Evolutionary conservation across 306 rosid genomes (phyloP).

Genomic region (Trichosanthes truncata): DNA sequence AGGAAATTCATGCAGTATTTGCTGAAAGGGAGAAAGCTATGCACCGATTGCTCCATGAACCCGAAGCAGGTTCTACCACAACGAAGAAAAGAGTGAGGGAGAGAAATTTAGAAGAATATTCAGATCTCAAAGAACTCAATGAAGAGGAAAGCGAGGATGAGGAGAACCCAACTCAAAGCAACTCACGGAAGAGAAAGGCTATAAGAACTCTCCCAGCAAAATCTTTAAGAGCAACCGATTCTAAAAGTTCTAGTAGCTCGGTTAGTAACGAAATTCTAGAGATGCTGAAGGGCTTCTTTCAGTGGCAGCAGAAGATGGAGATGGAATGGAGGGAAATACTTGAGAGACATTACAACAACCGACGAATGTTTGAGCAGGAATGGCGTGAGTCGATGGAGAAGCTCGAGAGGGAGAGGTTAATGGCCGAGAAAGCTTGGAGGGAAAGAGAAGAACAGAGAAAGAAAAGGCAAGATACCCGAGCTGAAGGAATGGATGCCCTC

Average conservation of each 20-base stretch:
- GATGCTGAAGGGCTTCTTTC: conserved; percentile 56
- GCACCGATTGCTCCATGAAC: conserved; percentile 57
- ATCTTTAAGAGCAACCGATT: conserved; percentile 27
- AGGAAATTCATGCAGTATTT: conserved; percentile 72
- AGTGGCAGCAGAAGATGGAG: conserved; percentile 73
- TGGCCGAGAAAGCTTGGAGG: conserved; percentile 69
- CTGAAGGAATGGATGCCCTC: conserved; percentile 73
- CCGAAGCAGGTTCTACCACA: conserved; percentile 43
- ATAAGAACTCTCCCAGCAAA: conserved; percentile 25
- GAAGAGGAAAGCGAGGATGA: conserved; percentile 42
- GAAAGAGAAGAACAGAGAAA: conserved; percentile 84
- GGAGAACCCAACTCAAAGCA: conserved; percentile 41
- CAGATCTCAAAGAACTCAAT: conserved; percentile 49
- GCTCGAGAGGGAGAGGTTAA: conserved; percentile 71
- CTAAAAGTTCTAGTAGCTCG: conserved; percentile 15
- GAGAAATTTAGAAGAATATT: conserved; percentile 54
- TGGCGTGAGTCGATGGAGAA: conserved; percentile 74
- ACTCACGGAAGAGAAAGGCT: conserved; percentile 48
- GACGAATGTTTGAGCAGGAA: conserved; percentile 64
- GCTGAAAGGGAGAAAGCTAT: conserved; percentile 55
- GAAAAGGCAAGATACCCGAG: conserved; percentile 66
- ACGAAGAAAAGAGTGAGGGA: conserved; percentile 47
- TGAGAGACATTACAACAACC: conserved; percentile 50
- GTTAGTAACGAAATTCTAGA: conserved; percentile 27
- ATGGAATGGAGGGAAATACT: conserved; percentile 79